Base-by-base conservation (phyloP, 2,329 filamentous ascomycete genomes). In the Xylaria arbuscula region DNA sequence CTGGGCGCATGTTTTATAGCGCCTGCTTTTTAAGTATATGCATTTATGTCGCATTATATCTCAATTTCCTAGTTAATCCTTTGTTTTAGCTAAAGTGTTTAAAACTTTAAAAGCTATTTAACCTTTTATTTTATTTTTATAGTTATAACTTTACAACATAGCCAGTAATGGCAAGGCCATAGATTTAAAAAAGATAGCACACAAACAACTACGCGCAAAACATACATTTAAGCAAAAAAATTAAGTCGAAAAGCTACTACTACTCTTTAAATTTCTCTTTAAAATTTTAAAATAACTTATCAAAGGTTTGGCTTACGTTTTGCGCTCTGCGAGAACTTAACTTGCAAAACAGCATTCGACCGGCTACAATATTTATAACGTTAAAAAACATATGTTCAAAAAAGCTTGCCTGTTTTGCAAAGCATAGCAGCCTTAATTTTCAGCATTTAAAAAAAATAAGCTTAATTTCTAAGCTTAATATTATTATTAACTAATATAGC, bases 341-440 rank as follows among this genome's bases (percentile, higher is more conserved):
- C 62, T 66, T 72, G 66, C 73, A 73, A 68, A 77, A 71, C 61
- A 28, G 11, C 22, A 57, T 61, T 40, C 55, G 34, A 51, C 50
- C 42, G 6, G 15, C 56, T 1, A 11, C 56, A 28, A 28, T 40
- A 9, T 53, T 54, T 6, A 22, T 19, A 24, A 28, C 34, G 19
- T 17, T 34, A 15, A 28, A 40, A 36, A 42, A n/a, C 2, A 22
- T 42, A 57, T 32, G 28, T 19, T 36, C 48, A 5, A 24, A 34
- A 40, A 71, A 69, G 66, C 54, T 69, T 67, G 64, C 50, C 63
- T 72, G 66, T 51, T 77, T 78, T 71, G 75, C 78, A 50, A 75
- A 75, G 74, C 73, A 70, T 60, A 77, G 79, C 50, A 78, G 78
- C 56, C 78, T 76, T 70, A 77, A 79, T 71, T 73, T 81, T 54